phyloP scores from a whole-genome alignment of 1,284 basidiomycete genomes.

The Apiotrichum siamense region DNA sequence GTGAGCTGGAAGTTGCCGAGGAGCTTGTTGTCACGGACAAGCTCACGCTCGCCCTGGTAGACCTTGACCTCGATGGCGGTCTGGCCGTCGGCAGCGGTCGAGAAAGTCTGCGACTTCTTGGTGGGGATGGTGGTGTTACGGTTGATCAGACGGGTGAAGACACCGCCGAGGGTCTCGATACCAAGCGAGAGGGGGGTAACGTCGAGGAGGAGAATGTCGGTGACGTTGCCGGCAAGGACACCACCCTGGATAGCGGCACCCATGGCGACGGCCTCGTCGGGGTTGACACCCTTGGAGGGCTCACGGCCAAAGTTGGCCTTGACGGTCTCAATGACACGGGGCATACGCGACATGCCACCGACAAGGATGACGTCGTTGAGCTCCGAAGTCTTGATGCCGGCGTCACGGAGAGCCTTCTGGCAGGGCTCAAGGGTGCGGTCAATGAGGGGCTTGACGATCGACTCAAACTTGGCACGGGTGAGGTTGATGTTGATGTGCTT shows the following conservation, averaged over 20 bases:
- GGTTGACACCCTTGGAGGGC: conserved; percentile 96
- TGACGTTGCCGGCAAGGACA: conserved; percentile 92
- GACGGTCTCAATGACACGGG: conserved; percentile 87
- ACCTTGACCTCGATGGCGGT: conserved; percentile 97
- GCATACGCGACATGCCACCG: conserved; percentile 98
- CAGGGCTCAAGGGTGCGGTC: conserved; percentile 92
- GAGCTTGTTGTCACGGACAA: conserved; percentile 91
- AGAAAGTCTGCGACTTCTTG: conserved; percentile 98
- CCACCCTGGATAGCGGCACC: conserved; percentile 91
- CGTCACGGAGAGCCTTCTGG: conserved; percentile 90
- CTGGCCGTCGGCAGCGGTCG: conserved; percentile 93
- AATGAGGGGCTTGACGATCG: conserved; percentile 73
- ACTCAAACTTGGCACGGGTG: conserved; percentile 82
- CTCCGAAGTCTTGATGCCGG: conserved; percentile 84
- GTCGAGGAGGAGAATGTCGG: conserved; percentile 91
- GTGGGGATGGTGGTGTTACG: conserved; percentile 99
- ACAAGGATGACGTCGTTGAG: conserved; percentile 96
- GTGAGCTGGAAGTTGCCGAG: conserved; percentile 99
- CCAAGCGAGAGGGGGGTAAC: conserved; percentile 69
- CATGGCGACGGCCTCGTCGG: conserved; percentile 89
- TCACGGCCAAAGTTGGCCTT: conserved; percentile 89
- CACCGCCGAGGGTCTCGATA: conserved; percentile 96
- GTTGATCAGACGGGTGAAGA: conserved; percentile 88
- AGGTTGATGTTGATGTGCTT: conserved; percentile 95
- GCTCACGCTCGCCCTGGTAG: conserved; percentile 96